Percentiles rank a stretch among this genome's conserved stretches.
Evolutionary conservation across 441 rosid genomes (phyloP).

Genomic region (Gossypium trilobum): DNA sequence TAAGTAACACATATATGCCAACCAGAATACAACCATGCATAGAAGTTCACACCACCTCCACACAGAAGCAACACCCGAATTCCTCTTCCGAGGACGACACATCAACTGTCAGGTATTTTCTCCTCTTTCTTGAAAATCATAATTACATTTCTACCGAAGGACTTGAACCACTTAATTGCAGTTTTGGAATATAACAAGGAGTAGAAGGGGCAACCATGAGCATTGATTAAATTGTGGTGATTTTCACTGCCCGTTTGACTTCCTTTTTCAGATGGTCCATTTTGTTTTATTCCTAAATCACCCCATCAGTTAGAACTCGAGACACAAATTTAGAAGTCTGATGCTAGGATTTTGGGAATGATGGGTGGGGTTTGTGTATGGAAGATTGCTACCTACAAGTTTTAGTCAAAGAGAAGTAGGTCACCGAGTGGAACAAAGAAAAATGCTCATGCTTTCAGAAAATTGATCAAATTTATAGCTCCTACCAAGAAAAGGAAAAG

Average conservation of each 20-base stretch:
- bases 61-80: not conserved
- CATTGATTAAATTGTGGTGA: not conserved
- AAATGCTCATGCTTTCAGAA: not conserved
- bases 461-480: not conserved
- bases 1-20: not conserved
- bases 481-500: not conserved
- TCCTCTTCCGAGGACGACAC: not conserved
- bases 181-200: not conserved
- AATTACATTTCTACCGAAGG: not conserved
- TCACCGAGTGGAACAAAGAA: not conserved
- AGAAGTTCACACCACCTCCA: not conserved
- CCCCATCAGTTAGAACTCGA: not conserved
- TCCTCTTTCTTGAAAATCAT: not conserved
- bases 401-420: not conserved
- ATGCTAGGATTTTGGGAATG: not conserved
- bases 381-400: not conserved
- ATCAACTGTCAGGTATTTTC: not conserved
- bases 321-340: not conserved
- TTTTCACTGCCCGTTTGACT: not conserved
- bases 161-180: not conserved
- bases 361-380: not conserved
- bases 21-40: not conserved
- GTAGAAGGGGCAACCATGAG: not conserved
- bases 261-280: not conserved
- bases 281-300: not conserved